These are phyloP conservation scores for Nevesoporus exiguus DNA, from an alignment of 768 basidiomycete genomes.

Conservation along the genomic window DNA sequence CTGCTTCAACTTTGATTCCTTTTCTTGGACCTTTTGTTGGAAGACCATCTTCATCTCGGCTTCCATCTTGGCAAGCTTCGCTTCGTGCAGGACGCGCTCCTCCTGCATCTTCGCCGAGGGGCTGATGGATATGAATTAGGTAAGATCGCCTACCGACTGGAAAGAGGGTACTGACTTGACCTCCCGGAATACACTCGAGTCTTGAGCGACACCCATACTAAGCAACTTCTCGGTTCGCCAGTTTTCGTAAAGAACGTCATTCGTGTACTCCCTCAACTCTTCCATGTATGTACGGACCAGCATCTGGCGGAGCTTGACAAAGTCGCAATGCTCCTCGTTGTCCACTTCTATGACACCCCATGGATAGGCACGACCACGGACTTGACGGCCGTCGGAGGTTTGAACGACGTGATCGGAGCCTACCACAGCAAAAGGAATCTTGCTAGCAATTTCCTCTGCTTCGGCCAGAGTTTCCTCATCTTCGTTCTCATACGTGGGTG, in stretches of 20 bases:
- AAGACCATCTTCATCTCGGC: conserved; percentile 99
- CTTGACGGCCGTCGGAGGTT: conserved; percentile 84
- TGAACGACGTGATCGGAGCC: conserved; percentile 84
- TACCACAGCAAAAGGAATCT: conserved; percentile 98
- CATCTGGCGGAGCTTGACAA: conserved; percentile 99
- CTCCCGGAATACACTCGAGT: conserved; percentile 97
- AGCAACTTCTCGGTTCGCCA: conserved; percentile 96
- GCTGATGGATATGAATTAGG: conserved; percentile 47
- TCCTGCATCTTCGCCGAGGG: conserved; percentile 96
- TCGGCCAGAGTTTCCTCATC: conserved; percentile 98
- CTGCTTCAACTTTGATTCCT: conserved; percentile 98
- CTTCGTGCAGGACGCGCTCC: conserved; percentile 93
- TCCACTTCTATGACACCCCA: conserved; percentile 99
- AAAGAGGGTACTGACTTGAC: conserved; percentile 72
- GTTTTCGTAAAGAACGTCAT: conserved; percentile 94
- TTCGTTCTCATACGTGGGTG: conserved; percentile 95
- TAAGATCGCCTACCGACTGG: neutral
- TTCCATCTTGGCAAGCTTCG: conserved; percentile 98
- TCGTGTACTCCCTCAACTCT: conserved; percentile 95
- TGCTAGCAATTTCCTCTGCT: conserved; percentile 95
- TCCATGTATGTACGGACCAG: conserved; percentile 99
- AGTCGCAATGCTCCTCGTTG: conserved; percentile 99
- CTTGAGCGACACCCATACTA: conserved; percentile 97
- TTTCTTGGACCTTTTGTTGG: conserved; percentile 99
- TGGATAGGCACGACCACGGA: conserved; percentile 93